Base-by-base conservation (phyloP, 148 eudicot species). In the Vaccinium corymbosum region DNA sequence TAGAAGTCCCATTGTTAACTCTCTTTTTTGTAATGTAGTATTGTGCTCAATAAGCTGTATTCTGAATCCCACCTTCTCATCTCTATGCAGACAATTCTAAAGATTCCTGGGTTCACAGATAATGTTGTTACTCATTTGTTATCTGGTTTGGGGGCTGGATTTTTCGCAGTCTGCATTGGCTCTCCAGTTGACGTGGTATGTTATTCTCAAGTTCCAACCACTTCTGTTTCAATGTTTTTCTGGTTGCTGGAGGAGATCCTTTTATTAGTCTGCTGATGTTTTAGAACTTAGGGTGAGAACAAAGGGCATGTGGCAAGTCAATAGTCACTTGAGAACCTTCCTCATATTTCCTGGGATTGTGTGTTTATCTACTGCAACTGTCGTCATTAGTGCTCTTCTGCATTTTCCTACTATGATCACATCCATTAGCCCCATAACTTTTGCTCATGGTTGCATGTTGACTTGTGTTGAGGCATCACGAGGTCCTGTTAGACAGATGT, bases 121-220 rank as follows among this genome's bases (percentile, higher is more conserved):
- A 97, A 92, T 88, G 93, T 93, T 86, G 83, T 93, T 72, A 97
- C 99, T 83, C 99, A 97, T 87, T 81, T 94, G 82, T 59, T 97
- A 57, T 88, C 99, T 87, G 99, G 97, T 84, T 87, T 94, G 80
- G 99, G 99, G 74, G 99, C 99, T 32, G 99, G 99, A 15, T 94
- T 94, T 81, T 85, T 97, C 84, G 99, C 99, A 87, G 98, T 97
- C 82, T 97, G 98, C 90, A 91, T 97, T 80, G 99, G 99, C 80
- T 97, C 99, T 78, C 99, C 99, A 25, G 95, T 97, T 90, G 99
- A 97, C 82, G 99, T 97, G 94, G 99, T 94, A 84, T 81, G 88
- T 88, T 35, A 50, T 76, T 78, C 48, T 35, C 57, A 68, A 27
- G 42, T 68, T 61, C 25, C 62, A 14, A 11, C n/a, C 2, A 48